These are phyloP conservation scores for Penicillium bovifimosum DNA, from an alignment of 495 filamentous ascomycete species.

Conservation along the genomic window DNA sequence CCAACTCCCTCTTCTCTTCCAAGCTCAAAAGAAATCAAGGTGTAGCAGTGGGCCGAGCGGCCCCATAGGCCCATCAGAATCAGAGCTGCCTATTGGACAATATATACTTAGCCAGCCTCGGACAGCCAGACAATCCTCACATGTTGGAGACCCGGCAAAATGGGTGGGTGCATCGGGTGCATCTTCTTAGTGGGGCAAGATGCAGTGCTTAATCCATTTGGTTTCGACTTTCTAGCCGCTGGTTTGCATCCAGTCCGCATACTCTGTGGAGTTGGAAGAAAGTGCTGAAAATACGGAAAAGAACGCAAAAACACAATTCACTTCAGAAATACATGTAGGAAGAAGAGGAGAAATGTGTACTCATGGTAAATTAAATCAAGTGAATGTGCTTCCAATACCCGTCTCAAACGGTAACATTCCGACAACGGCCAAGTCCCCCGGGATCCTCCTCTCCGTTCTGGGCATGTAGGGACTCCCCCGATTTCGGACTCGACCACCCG, in stretches of 20 bases:
- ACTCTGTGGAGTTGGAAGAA: not conserved
- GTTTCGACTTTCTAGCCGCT: conserved; percentile 9
- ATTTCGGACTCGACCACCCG: conserved; percentile 27
- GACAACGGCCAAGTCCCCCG: conserved; percentile 35
- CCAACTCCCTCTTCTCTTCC: not conserved
- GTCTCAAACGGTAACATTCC: conserved; percentile 16
- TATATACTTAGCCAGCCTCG: not conserved
- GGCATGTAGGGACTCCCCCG: conserved; percentile 18
- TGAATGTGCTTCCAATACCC: too few relatives aligned
- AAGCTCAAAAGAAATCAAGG: conserved; percentile 3
- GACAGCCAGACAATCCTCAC: not conserved
- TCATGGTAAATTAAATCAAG: too few relatives aligned
- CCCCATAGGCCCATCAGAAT: conserved; percentile 1
- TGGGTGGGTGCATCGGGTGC: conserved; percentile 5
- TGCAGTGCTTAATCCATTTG: conserved; percentile 19
- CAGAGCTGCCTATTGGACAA: not conserved
- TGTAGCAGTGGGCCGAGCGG: not conserved
- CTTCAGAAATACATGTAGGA: too few relatives aligned
- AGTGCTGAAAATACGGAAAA: not conserved
- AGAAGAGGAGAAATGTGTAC: too few relatives aligned
- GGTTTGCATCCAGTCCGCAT: not conserved
- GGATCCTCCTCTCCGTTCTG: conserved; percentile 11
- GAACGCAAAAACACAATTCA: not conserved
- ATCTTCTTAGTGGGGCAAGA: conserved; percentile 10
- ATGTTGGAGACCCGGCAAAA: conserved; percentile 7